phyloP scores from a whole-genome alignment of 23 red algal species.

The Gracilariopsis chorda region DNA sequence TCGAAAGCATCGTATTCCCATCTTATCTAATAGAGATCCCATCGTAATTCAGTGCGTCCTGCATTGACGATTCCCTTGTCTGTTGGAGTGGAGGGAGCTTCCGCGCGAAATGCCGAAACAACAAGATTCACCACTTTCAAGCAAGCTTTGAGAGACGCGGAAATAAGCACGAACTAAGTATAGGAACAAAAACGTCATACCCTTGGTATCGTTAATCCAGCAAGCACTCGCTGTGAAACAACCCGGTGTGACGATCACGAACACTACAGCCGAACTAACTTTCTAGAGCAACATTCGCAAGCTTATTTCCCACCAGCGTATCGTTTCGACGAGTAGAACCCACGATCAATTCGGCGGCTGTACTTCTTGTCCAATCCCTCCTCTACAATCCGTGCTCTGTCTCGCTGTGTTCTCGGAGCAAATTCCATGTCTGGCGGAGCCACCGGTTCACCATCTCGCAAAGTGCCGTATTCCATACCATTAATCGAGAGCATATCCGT shows the following conservation, averaged over 20 bases:
- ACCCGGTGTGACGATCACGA: not conserved
- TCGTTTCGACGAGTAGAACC: slow-evolving; percentile 29
- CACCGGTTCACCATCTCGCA: slow-evolving; percentile 10
- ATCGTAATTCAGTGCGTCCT: too few species aligned
- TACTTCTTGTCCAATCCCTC: slow-evolving; percentile 2
- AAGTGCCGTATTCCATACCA: slow-evolving; percentile 49
- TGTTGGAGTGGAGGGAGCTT: too few species aligned
- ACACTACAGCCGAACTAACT: not conserved
- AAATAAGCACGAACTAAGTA: not conserved
- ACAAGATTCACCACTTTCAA: too few species aligned
- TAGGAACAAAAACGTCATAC: not conserved
- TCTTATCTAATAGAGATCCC: too few species aligned
- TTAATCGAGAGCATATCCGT: slow-evolving; percentile 29
- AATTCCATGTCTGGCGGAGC: not conserved
- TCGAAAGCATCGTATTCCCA: too few species aligned
- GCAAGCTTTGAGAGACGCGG: too few species aligned
- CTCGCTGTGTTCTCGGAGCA: slow-evolving; percentile 12
- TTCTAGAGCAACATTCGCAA: not conserved
- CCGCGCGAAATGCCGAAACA: too few species aligned
- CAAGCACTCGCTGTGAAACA: not conserved
- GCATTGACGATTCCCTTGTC: too few species aligned
- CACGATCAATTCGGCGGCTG: slow-evolving; percentile 21
- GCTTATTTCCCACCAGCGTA: slow-evolving; percentile 11
- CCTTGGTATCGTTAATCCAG: not conserved
- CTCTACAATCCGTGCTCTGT: not conserved